Evolutionary conservation across 2,329 filamentous ascomycete genomes (phyloP), one percentile per base, ranked within the genome.

Genomic region (Aspergillus sp.): DNA sequence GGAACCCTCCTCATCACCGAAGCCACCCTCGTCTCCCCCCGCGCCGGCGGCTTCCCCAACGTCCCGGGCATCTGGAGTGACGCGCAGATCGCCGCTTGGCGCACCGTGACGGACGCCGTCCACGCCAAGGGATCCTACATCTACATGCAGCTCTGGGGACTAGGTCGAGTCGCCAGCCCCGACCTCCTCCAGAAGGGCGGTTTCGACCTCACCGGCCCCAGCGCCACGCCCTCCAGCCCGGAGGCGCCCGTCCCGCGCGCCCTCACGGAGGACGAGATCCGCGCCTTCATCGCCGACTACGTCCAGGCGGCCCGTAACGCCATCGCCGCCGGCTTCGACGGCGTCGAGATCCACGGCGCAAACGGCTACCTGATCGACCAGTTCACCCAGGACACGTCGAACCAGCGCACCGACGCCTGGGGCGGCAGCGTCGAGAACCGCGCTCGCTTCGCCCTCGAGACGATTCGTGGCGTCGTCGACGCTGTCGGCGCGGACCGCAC

Each of bases 101-200:
- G 81, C 62, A 74, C 80, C 14, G 76, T 90, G 47, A 86, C 84
- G 2, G 81, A 85, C 26, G 84, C 82, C 0, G 85, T 90, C 0
- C 88, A 91, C 69, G 78, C 77, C 22, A 87, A 87, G 65, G 84
- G 84, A 5, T 82, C 80, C 18, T 85, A 80, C 68, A 85, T 90
- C 54, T 89, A 80, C 73, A 71, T 81, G 2, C 88, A 90, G 68
- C 77, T 90, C 0, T 89, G 85, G 80, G 82, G 81, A 0, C 75
- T 85, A 6, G 87, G 88, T 4, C 82, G 88, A 3, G 80, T 81
- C 3, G 83, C 83, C 0, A 71, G 77, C 59, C 69, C 74, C 0
- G 61, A 71, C 1, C 67, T 76, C 5, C 64, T 71, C 12, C 53
- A 60, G 16, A 50, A 63, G 2, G 56, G 62, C 16, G 56, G 54